Evolutionary conservation across 495 filamentous ascomycete genomes (phyloP).

Genomic region (Trichoderma erinaceum): DNA sequence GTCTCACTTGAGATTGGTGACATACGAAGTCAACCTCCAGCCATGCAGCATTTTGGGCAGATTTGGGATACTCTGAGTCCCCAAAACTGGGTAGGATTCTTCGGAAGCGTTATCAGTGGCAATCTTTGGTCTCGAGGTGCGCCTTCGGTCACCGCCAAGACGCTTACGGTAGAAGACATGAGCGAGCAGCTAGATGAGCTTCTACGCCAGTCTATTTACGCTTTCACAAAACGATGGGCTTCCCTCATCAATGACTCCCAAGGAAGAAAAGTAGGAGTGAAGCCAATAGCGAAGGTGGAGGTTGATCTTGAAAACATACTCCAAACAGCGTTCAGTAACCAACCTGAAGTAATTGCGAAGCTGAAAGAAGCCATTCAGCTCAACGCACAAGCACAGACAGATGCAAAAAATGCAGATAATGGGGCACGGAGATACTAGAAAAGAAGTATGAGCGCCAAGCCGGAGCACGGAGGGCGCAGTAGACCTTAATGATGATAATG

Average conservation of each 20-base stretch:
- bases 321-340: conserved; percentile 37
- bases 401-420: conserved; percentile 28
- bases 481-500: not conserved
- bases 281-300: conserved; percentile 36
- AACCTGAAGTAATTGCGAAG: conserved; percentile 43
- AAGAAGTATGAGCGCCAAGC: not conserved
- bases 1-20: conserved; percentile 91
- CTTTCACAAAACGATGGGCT: conserved; percentile 64
- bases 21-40: conserved; percentile 54
- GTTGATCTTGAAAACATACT: conserved; percentile 42
- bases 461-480: not conserved
- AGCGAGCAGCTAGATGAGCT: conserved; percentile 76
- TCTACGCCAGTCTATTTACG: conserved; percentile 69
- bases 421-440: conserved; percentile 20
- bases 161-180: conserved; percentile 48
- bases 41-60: conserved; percentile 61
- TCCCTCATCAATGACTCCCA: conserved; percentile 34
- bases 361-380: conserved; percentile 45
- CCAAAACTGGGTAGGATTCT: conserved; percentile 34
- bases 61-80: conserved; percentile 66
- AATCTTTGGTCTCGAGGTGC: conserved; percentile 30
- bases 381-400: conserved; percentile 34
- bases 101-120: conserved; percentile 36
- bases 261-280: conserved; percentile 30
- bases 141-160: conserved; percentile 17